Evolutionary conservation across 441 rosid genomes (phyloP).

Genomic region (Pelargonium fulgidum): DNA sequence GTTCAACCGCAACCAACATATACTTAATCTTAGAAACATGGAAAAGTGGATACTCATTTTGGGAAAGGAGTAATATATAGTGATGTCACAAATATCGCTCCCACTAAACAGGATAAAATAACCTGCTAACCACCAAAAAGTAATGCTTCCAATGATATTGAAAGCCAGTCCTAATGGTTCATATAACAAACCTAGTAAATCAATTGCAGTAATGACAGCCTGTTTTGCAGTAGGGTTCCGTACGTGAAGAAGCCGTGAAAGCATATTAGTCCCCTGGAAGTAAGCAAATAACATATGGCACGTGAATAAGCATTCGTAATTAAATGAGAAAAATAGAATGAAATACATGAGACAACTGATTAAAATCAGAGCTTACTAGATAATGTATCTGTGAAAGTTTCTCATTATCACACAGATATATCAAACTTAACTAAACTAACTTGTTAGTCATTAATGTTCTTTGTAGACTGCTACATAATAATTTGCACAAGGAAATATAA

Average conservation of each 20-base stretch:
- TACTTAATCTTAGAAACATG: too few species aligned
- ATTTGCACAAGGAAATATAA: neutral
- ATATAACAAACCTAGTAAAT: slow-evolving; percentile 70
- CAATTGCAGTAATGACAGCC: slow-evolving; percentile 98
- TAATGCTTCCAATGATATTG: neutral
- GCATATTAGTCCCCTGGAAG: slow-evolving; percentile 98
- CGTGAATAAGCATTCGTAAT: neutral
- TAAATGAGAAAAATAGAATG: neutral
- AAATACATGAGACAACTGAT: slow-evolving; percentile 13
- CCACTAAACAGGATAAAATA: too few species aligned
- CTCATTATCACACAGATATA: neutral
- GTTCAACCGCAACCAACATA: too few species aligned
- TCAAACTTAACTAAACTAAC: slow-evolving; percentile 1
- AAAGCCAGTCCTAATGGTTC: neutral
- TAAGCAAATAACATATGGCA: slow-evolving; percentile 20
- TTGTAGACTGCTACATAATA: slow-evolving; percentile 5
- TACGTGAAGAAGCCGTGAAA: slow-evolving; percentile 96
- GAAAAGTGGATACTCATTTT: too few species aligned
- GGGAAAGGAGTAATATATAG: neutral
- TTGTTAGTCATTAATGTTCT: neutral
- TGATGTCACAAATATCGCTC: neutral
- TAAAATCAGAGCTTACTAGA: slow-evolving; percentile 4
- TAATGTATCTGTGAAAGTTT: neutral
- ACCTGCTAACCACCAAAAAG: neutral
- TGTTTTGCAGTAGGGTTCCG: slow-evolving; percentile 90